Conservation (phyloP, 805 yeast genomes). For the Candida odintsovae region DNA sequence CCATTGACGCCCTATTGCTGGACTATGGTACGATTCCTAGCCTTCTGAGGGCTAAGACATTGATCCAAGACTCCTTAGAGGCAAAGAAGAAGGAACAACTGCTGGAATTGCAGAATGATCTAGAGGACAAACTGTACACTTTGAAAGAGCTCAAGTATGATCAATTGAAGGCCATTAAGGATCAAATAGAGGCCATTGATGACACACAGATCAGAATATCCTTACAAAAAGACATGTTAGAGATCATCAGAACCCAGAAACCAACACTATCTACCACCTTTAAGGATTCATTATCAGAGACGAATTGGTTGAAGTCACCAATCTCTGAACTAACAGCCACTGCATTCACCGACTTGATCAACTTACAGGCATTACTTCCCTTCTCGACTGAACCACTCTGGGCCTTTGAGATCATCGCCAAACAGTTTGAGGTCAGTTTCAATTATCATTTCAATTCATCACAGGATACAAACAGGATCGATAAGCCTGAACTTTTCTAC, state of each 20-base stretch:
- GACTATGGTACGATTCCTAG: slow-evolving; percentile 15
- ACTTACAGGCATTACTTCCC: slow-evolving; percentile 14
- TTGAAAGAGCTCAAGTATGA: slow-evolving; percentile 11
- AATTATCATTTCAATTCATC: slow-evolving; percentile 46
- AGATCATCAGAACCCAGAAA: slow-evolving; percentile 8
- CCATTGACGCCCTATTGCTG: slow-evolving; percentile 20
- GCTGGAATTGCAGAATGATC: slow-evolving; percentile 1
- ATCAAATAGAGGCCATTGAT: background rate
- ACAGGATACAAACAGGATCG: slow-evolving; percentile 39
- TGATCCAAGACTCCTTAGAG: slow-evolving; percentile 5
- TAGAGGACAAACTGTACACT: slow-evolving; percentile 4
- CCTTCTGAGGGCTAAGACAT: slow-evolving; percentile 11
- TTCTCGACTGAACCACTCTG: slow-evolving; percentile 32
- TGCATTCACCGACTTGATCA: slow-evolving; percentile 9
- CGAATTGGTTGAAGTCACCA: slow-evolving; percentile 16
- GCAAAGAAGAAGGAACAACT: slow-evolving; percentile 2
- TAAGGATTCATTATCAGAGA: slow-evolving; percentile 6
- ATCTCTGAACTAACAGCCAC: background rate
- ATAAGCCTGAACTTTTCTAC: slow-evolving; percentile 49
- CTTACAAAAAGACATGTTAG: slow-evolving; percentile 4
- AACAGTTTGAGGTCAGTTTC: slow-evolving; percentile 43
- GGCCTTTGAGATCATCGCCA: slow-evolving; percentile 42
- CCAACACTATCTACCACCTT: slow-evolving; percentile 6
- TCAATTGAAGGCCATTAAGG: slow-evolving; percentile 7
- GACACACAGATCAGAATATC: background rate